Conservation (phyloP, 306 rosid genomes). For the Prunus salicina region DNA sequence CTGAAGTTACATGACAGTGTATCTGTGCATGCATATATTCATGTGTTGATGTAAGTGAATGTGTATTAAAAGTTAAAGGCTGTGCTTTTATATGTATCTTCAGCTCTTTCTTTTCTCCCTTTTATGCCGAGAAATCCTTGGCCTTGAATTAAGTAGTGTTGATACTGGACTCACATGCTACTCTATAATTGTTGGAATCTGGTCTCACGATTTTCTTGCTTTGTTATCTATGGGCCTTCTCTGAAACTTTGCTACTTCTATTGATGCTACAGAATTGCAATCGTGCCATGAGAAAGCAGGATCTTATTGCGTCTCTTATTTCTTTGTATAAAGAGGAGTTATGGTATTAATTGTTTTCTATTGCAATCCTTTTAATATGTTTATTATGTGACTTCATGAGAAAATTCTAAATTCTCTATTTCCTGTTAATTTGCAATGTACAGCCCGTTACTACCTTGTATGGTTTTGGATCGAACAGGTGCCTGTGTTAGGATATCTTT, state of each 20-base stretch:
- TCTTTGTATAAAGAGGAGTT: constrained; percentile 40
- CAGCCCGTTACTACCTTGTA: constrained; percentile 54
- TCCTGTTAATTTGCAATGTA: constrained; percentile 25
- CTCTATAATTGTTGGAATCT: background rate
- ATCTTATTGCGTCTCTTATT: constrained; percentile 65
- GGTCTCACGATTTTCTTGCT: background rate
- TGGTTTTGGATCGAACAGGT: constrained; percentile 55
- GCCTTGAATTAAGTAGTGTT: background rate
- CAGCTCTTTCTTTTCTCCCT: background rate
- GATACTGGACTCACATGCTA: background rate
- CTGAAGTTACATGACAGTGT: constrained; percentile 9
- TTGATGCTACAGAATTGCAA: constrained; percentile 49
- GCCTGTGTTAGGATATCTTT: constrained; percentile 64
- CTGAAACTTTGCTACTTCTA: constrained; percentile 29
- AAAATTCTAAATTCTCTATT: constrained; percentile 16
- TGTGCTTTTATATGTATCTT: background rate
- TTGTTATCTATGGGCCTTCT: constrained; percentile 26
- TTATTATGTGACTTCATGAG: constrained; percentile 11
- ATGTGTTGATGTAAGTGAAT: background rate
- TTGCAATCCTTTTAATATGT: background rate
- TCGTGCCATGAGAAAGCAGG: constrained; percentile 65
- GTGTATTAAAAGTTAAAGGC: background rate
- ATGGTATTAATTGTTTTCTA: constrained; percentile 41
- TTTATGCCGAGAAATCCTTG: background rate
- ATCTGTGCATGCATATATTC: background rate